Conservation (phyloP, 805 yeast genomes). For the Ascoidea asiatica region DNA sequence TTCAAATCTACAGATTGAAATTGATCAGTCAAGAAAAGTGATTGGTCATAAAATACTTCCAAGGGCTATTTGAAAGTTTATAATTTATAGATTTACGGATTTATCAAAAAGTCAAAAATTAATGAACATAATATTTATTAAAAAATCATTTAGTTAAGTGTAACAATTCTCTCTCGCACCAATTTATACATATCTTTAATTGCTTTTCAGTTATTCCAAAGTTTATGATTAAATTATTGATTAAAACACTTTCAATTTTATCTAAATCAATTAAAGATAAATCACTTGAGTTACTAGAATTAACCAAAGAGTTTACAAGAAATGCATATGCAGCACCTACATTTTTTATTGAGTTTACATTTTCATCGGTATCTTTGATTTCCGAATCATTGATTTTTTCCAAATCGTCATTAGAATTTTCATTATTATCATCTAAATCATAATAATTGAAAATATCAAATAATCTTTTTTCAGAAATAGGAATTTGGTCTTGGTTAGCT, state of each 20-base stretch:
- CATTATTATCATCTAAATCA: conserved; percentile 1
- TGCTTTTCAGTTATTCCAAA: conserved; percentile 9
- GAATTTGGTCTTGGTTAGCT: conserved; percentile 13
- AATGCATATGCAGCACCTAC: conserved; percentile 1
- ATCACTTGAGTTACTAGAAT: neutral
- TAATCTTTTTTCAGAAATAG: conserved; percentile 13
- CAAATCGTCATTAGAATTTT: neutral
- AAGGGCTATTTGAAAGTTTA: too few species aligned
- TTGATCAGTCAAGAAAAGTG: conserved; percentile 16
- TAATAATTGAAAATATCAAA: conserved; percentile 14
- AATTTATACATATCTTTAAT: conserved; percentile 4
- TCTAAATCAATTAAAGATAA: conserved; percentile 2
- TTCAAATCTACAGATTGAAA: conserved; percentile 18
- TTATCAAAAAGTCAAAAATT: neutral
- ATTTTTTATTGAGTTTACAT: conserved; percentile 1
- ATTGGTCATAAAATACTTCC: too few species aligned
- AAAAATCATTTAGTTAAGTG: neutral
- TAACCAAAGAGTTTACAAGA: neutral
- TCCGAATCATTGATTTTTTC: neutral
- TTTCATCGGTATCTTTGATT: neutral
- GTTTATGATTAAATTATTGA: conserved; percentile 7
- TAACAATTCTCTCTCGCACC: neutral
- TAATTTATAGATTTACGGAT: too few species aligned
- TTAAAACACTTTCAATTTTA: conserved; percentile 5
- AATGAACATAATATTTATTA: neutral